A percentile compares a stretch with the other conserved stretches of the same genome.
phyloP scores from a whole-genome alignment of 2,329 filamentous ascomycete species.

The Neonectria ditissima region DNA sequence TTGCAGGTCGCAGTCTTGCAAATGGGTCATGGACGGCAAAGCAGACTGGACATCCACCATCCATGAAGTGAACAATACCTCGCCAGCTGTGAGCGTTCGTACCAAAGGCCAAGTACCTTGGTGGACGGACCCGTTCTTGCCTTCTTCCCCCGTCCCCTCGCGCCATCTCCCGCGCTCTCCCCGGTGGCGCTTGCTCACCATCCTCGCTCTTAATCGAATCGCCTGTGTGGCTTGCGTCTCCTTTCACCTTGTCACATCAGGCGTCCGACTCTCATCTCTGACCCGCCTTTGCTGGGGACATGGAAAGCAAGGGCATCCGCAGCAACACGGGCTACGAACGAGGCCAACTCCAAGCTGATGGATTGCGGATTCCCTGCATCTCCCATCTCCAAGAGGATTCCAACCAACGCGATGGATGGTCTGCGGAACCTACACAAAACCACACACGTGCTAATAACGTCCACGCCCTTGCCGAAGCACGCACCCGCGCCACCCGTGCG shows the following conservation, averaged over 20 bases:
- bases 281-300: constrained; percentile 1
- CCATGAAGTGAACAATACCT: too few relatives aligned
- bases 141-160: neutral
- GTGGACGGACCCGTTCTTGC: neutral
- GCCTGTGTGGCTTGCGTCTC: constrained; percentile 1
- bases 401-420: neutral
- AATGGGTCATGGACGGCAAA: too few relatives aligned
- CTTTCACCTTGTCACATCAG: neutral
- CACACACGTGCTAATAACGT: neutral
- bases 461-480: neutral
- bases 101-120: neutral
- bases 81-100: too few relatives aligned
- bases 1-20: neutral
- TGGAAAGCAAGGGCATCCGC: constrained; percentile 1
- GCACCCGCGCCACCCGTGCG: constrained; percentile 1
- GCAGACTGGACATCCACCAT: too few relatives aligned
- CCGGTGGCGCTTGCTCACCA: neutral
- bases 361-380: neutral
- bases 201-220: neutral
- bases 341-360: neutral
- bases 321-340: neutral
- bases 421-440: neutral
- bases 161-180: neutral
- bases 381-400: neutral
- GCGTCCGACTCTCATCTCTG: constrained; percentile 4